Percentiles rank a stretch among this genome's conserved stretches.
These are phyloP conservation scores for Pseudomonodictys pantanalensis DNA, from an alignment of 495 filamentous ascomycete species.

Conservation along the genomic window DNA sequence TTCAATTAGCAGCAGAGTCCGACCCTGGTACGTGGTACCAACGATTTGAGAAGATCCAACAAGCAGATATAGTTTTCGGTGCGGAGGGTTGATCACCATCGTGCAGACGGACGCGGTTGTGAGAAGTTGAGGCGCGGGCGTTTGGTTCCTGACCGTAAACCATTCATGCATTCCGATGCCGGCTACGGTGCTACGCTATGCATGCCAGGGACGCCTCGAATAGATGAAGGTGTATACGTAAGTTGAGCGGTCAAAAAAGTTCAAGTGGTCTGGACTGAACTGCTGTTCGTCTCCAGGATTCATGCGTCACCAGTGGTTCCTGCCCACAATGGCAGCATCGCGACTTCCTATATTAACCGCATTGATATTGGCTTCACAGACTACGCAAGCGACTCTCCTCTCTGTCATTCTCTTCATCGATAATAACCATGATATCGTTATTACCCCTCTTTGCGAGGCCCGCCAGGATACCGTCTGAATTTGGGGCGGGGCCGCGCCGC, in stretches of 20 bases:
- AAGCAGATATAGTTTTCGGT: background rate
- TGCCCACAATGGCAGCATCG: background rate
- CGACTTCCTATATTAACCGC: constrained; percentile 7
- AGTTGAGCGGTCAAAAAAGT: background rate
- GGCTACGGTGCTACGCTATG: constrained; percentile 1
- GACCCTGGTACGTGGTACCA: no score
- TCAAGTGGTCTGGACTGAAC: constrained; percentile 12
- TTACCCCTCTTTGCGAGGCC: background rate
- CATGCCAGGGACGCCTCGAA: constrained; percentile 4
- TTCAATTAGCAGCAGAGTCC: no score
- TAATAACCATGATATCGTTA: background rate
- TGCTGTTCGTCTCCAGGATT: constrained; percentile 13
- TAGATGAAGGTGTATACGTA: constrained; percentile 2
- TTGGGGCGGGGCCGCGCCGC: no score
- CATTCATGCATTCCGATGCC: constrained; percentile 24
- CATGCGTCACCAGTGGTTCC: constrained; percentile 9
- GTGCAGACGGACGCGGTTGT: background rate
- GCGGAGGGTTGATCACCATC: background rate
- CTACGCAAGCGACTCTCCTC: constrained; percentile 8
- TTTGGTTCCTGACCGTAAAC: background rate
- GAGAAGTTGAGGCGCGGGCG: no score
- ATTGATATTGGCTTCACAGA: constrained; percentile 12
- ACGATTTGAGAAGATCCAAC: no score
- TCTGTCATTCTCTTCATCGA: constrained; percentile 1
- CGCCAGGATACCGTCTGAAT: background rate